These are phyloP conservation scores for Zancudomyces culisetae DNA, from an alignment of 371 early-diverging fungal genomes.

Conservation along the genomic window DNA sequence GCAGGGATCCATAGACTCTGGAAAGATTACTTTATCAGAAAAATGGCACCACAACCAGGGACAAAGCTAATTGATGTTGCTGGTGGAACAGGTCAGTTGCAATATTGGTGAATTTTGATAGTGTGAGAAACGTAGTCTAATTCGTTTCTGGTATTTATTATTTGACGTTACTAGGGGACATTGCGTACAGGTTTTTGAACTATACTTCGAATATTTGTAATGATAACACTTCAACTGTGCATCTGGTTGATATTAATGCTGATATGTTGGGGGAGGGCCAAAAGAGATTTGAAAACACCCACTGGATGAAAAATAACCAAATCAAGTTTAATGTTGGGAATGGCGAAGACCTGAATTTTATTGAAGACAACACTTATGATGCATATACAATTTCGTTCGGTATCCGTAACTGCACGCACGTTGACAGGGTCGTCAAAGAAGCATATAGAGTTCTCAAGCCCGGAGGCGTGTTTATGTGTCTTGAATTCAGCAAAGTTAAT, in stretches of 20 bases:
- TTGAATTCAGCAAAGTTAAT: slow-evolving; percentile 81
- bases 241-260: slow-evolving; percentile 88
- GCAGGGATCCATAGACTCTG: slow-evolving; percentile 82
- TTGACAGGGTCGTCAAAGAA: slow-evolving; percentile 71
- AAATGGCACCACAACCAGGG: slow-evolving; percentile 63
- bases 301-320: slow-evolving; percentile 10
- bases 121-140: not conserved
- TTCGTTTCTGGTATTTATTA: slow-evolving; percentile 5
- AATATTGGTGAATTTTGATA: slow-evolving; percentile 14
- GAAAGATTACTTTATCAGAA: slow-evolving; percentile 80
- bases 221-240: slow-evolving; percentile 39
- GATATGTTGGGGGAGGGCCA: slow-evolving; percentile 86
- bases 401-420: slow-evolving; percentile 87
- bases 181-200: slow-evolving; percentile 80
- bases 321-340: slow-evolving; percentile 58
- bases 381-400: slow-evolving; percentile 93
- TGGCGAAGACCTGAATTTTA: slow-evolving; percentile 61
- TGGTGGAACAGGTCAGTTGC: slow-evolving; percentile 63
- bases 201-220: slow-evolving; percentile 46
- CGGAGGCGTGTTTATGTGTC: slow-evolving; percentile 84
- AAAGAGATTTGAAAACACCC: slow-evolving; percentile 39
- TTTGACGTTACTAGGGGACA: slow-evolving; percentile 44
- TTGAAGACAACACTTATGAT: slow-evolving; percentile 64
- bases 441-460: slow-evolving; percentile 86
- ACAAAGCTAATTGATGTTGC: slow-evolving; percentile 88